These are phyloP conservation scores for Stereum hirsutum DNA, from an alignment of 1,284 basidiomycete genomes.

Conservation along the genomic window DNA sequence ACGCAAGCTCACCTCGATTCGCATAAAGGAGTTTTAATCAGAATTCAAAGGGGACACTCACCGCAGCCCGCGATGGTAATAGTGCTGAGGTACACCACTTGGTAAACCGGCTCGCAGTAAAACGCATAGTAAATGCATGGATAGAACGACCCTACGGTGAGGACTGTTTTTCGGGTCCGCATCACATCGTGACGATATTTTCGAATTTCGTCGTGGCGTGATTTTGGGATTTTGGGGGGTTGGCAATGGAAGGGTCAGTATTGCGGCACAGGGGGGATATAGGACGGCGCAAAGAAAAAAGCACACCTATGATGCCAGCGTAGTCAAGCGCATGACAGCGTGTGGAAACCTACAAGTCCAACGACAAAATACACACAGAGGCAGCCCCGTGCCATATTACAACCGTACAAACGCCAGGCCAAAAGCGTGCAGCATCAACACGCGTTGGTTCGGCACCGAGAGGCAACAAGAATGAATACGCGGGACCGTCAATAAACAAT, in stretches of 20 bases:
- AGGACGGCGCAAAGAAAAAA: neutral
- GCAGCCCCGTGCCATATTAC: too few relatives aligned
- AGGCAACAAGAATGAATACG: too few relatives aligned
- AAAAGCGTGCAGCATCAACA: too few relatives aligned
- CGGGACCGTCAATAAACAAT: neutral
- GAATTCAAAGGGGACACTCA: constrained; percentile 27
- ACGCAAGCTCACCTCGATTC: too few relatives aligned
- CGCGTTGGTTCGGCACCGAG: too few relatives aligned
- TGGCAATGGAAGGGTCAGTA: neutral
- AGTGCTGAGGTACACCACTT: constrained; percentile 40
- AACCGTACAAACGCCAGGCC: too few relatives aligned
- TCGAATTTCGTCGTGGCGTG: too few relatives aligned
- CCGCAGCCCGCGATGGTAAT: constrained; percentile 55
- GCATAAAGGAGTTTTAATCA: constrained; percentile 14
- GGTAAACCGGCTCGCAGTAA: constrained; percentile 49
- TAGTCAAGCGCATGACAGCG: constrained; percentile 55
- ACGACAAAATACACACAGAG: too few relatives aligned
- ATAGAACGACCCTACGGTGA: constrained; percentile 78
- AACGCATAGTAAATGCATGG: constrained; percentile 70
- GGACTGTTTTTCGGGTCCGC: constrained; percentile 24
- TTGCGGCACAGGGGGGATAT: neutral
- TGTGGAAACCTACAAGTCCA: constrained; percentile 18
- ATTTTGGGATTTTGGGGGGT: too few relatives aligned
- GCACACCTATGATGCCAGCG: constrained; percentile 51
- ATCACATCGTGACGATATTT: too few relatives aligned